These are phyloP conservation scores for Arthrobotrys conoides DNA, from an alignment of 2,329 filamentous ascomycete genomes.

Conservation along the genomic window DNA sequence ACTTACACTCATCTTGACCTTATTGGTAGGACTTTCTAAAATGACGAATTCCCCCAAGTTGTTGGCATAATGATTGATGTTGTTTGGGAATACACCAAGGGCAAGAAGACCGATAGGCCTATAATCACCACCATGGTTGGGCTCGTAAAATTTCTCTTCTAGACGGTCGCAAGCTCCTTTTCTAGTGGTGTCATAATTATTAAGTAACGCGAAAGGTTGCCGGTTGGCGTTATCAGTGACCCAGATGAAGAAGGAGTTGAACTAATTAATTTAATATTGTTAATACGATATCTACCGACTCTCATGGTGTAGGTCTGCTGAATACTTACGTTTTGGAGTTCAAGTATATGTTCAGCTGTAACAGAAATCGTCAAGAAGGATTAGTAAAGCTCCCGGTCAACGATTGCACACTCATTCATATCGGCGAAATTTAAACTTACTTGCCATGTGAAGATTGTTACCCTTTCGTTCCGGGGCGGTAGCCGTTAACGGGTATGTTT, in stretches of 20 bases:
- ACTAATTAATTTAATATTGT: conserved; percentile 33
- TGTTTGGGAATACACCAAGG: conserved; percentile 46
- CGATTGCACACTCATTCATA: background rate
- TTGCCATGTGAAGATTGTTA: conserved; percentile 26
- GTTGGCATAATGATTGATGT: conserved; percentile 29
- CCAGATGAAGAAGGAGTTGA: conserved; percentile 40
- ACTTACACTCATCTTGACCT: conserved; percentile 41
- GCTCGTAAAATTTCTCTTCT: conserved; percentile 13
- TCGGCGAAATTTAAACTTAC: conserved; percentile 21
- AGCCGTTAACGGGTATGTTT: conserved; percentile 35
- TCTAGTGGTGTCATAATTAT: conserved; percentile 17
- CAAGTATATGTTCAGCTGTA: conserved; percentile 38
- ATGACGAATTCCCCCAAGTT: conserved; percentile 39
- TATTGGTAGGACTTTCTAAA: conserved; percentile 39
- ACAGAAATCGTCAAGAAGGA: conserved; percentile 12
- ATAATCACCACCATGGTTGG: background rate
- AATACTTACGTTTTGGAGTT: conserved; percentile 38
- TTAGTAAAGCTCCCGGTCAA: conserved; percentile 8
- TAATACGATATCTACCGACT: conserved; percentile 13
- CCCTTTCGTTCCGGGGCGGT: conserved; percentile 18
- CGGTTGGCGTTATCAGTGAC: conserved; percentile 28
- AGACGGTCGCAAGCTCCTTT: conserved; percentile 23
- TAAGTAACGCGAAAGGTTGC: conserved; percentile 36
- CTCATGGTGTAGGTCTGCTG: too few relatives aligned
- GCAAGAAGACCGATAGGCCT: conserved; percentile 42